Percentiles rank a stretch among this genome's conserved stretches.
These are phyloP conservation scores for Neurospora tetrasperma DNA, from an alignment of 495 filamentous ascomycete genomes.

Conservation along the genomic window DNA sequence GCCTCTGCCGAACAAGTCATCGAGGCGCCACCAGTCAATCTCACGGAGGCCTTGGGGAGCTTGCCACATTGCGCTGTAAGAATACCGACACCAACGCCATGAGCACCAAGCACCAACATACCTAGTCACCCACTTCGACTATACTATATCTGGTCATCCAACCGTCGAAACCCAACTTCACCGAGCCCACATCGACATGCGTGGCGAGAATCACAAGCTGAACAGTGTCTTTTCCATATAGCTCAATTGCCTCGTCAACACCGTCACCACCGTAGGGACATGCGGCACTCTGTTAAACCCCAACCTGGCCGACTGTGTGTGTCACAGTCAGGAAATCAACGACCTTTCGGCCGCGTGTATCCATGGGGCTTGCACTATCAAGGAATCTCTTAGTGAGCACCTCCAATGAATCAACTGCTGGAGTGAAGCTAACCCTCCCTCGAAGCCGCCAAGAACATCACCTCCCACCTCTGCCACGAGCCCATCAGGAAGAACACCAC, in stretches of 20 bases:
- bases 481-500: neutral
- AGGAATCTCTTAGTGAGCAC: slow-evolving; percentile 12
- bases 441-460: slow-evolving; percentile 15
- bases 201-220: slow-evolving; percentile 1
- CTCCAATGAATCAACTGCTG: neutral
- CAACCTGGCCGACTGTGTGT: slow-evolving; percentile 14
- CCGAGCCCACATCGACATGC: neutral
- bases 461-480: slow-evolving; percentile 9
- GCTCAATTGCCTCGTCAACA: slow-evolving; percentile 4
- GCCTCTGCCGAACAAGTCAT: neutral
- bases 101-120: neutral
- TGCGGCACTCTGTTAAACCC: slow-evolving; percentile 2
- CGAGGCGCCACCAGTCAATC: neutral
- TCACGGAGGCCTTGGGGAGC: neutral
- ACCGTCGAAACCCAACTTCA: neutral
- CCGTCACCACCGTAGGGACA: slow-evolving; percentile 4
- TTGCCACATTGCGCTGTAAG: slow-evolving; percentile 8
- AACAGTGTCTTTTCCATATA: neutral
- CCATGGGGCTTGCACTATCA: slow-evolving; percentile 7
- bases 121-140: neutral
- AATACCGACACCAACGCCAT: neutral
- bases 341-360: slow-evolving; percentile 7
- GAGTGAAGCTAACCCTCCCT: neutral
- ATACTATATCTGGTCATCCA: neutral
- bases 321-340: slow-evolving; percentile 6